These are phyloP conservation scores for Rhizopogon vinicolor DNA, from an alignment of 768 basidiomycete genomes.

Conservation along the genomic window DNA sequence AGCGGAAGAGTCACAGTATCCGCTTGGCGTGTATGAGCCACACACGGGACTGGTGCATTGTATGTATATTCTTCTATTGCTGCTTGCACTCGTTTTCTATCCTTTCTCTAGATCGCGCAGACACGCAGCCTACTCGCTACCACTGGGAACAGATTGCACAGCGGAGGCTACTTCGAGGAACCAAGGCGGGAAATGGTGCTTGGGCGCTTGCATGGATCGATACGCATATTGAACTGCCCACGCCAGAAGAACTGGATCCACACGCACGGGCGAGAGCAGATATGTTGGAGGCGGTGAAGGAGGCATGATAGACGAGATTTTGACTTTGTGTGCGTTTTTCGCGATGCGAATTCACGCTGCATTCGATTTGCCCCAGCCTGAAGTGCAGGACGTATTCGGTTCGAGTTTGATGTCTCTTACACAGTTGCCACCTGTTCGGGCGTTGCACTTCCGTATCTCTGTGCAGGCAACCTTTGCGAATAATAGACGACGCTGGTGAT, in stretches of 20 bases:
- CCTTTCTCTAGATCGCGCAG: slow-evolving; percentile 52
- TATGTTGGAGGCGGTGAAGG: background rate
- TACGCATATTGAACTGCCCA: slow-evolving; percentile 35
- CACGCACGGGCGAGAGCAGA: slow-evolving; percentile 15
- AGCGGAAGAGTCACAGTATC: slow-evolving; percentile 32
- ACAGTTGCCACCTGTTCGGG: background rate
- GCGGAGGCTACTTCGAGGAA: slow-evolving; percentile 55
- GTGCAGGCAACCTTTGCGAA: background rate
- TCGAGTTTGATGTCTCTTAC: background rate
- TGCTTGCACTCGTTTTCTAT: background rate
- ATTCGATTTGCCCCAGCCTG: background rate
- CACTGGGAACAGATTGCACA: slow-evolving; percentile 59
- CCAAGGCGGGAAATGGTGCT: slow-evolving; percentile 71
- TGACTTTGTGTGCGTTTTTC: background rate
- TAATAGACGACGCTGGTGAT: background rate
- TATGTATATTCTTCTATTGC: slow-evolving; percentile 31
- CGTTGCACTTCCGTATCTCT: background rate
- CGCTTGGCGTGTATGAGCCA: slow-evolving; percentile 77
- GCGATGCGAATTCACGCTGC: background rate
- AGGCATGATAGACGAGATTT: background rate
- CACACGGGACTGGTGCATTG: slow-evolving; percentile 75
- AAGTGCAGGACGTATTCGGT: background rate
- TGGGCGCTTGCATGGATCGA: slow-evolving; percentile 84
- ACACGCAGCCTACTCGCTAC: slow-evolving; percentile 70
- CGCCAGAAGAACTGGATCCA: slow-evolving; percentile 17